phyloP scores from a whole-genome alignment of 768 basidiomycete genomes.

The Rhodotorula paludigena region DNA sequence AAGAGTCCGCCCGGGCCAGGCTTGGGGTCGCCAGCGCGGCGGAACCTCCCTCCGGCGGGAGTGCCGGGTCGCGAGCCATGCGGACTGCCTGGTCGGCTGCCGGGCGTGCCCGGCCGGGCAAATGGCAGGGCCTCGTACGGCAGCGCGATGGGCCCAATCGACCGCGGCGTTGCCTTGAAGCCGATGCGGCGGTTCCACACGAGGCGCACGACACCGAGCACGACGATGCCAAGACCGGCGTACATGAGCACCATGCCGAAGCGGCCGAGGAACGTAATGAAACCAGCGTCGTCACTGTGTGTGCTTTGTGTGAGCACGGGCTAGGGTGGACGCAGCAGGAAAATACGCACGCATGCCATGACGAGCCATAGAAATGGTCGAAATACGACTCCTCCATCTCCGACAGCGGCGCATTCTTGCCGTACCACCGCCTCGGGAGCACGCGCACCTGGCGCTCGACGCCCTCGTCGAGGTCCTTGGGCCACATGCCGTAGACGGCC shows the following conservation, averaged over 20 bases:
- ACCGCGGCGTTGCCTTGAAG: conserved; percentile 18
- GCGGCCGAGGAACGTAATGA: conserved; percentile 81
- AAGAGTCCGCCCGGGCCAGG: conserved; percentile 8
- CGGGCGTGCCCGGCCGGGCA: conserved; percentile 27
- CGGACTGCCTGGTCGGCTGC: conserved; percentile 9
- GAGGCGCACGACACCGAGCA: conserved; percentile 61
- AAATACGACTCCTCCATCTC: conserved; percentile 91
- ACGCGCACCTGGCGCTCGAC: conserved; percentile 59
- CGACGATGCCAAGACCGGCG: conserved; percentile 66
- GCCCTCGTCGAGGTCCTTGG: conserved; percentile 35
- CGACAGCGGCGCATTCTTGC: conserved; percentile 80
- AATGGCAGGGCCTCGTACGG: conserved; percentile 27
- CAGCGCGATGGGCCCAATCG: conserved; percentile 31
- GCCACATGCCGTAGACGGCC: conserved; percentile 81
- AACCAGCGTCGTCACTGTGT: conserved; percentile 67
- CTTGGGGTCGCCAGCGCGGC: background rate
- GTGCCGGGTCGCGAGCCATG: background rate
- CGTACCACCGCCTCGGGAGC: conserved; percentile 92
- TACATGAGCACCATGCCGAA: conserved; percentile 89
- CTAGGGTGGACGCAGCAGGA: too few relatives aligned
- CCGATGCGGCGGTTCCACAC: conserved; percentile 19
- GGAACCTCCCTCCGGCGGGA: conserved; percentile 2
- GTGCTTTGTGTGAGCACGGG: background rate
- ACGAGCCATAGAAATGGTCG: conserved; percentile 94
- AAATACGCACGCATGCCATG: conserved; percentile 79